A percentile compares a stretch with the other conserved stretches of the same genome.
Conservation (phyloP, 352 stramenopile species). For the Globisporangium sylvaticum region DNA sequence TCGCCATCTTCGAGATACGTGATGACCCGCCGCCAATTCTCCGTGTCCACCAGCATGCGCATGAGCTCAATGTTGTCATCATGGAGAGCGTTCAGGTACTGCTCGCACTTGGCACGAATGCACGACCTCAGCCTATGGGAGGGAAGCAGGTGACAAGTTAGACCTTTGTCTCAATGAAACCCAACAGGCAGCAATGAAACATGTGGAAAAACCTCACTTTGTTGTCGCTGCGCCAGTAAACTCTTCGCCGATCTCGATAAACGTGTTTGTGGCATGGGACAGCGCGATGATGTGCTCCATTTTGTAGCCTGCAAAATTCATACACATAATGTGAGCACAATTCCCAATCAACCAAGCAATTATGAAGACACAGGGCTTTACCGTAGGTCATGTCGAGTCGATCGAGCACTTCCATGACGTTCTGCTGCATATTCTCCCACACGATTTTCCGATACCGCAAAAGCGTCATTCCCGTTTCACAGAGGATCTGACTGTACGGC, state of each 20-base stretch:
- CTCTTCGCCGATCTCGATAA: slow-evolving; percentile 83
- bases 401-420: slow-evolving; percentile 64
- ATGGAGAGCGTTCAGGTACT: slow-evolving; percentile 76
- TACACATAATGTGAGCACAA: background rate
- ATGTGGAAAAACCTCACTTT: slow-evolving; percentile 34
- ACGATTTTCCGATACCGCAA: slow-evolving; percentile 80
- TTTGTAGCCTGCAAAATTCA: slow-evolving; percentile 55
- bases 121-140: slow-evolving; percentile 48
- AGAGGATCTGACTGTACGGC: slow-evolving; percentile 63
- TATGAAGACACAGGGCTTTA: slow-evolving; percentile 15
- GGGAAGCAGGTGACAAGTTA: background rate
- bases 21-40: slow-evolving; percentile 79
- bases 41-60: slow-evolving; percentile 81
- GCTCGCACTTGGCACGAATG: slow-evolving; percentile 75
- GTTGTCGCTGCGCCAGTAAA: slow-evolving; percentile 69
- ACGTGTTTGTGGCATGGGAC: slow-evolving; percentile 63
- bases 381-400: slow-evolving; percentile 70
- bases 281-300: slow-evolving; percentile 86
- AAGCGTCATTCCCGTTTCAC: slow-evolving; percentile 75
- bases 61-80: slow-evolving; percentile 81
- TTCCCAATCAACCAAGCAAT: background rate
- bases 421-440: slow-evolving; percentile 86
- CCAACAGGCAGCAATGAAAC: background rate
- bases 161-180: background rate
- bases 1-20: slow-evolving; percentile 41